These are phyloP conservation scores for Spizellomyces punctatus DNA, from an alignment of 192 early-diverging fungal species.

Conservation along the genomic window DNA sequence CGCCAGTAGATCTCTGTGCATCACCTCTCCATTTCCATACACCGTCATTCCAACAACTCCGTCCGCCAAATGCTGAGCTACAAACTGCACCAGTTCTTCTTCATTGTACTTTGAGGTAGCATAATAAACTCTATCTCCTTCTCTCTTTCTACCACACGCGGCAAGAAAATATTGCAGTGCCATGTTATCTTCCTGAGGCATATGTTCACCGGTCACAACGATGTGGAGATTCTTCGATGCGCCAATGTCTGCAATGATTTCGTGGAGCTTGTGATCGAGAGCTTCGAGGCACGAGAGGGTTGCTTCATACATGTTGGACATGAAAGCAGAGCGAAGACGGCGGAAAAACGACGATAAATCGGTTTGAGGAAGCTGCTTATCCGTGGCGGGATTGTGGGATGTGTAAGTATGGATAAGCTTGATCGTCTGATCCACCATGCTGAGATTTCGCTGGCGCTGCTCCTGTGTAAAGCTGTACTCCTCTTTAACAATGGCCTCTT, in stretches of 20 bases:
- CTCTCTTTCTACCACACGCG: background rate
- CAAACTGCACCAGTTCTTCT: conserved; percentile 19
- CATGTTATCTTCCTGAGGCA: conserved; percentile 27
- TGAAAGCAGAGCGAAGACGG: conserved; percentile 4
- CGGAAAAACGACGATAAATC: conserved; percentile 2
- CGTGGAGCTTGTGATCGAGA: conserved; percentile 5
- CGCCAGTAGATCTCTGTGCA: conserved; percentile 27
- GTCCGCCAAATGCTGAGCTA: conserved; percentile 24
- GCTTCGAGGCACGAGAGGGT: background rate
- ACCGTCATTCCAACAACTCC: conserved; percentile 14
- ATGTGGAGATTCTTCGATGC: conserved; percentile 15
- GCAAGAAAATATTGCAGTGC: conserved; percentile 23
- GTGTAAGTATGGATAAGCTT: background rate
- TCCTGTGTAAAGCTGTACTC: conserved; percentile 7
- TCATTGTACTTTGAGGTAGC: conserved; percentile 15
- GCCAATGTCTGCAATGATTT: background rate
- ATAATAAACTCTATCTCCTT: conserved; percentile 25
- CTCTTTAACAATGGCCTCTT: background rate
- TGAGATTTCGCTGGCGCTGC: conserved; percentile 10
- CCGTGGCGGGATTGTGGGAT: background rate
- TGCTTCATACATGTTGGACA: conserved; percentile 13
- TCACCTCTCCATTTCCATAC: conserved; percentile 11
- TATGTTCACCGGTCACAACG: conserved; percentile 23
- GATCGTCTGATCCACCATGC: conserved; percentile 9
- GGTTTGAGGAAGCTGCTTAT: background rate